Percentiles rank a stretch among this genome's conserved stretches.
Evolutionary conservation across 306 rosid genomes (phyloP).

Genomic region (Acacia melanoxylon): DNA sequence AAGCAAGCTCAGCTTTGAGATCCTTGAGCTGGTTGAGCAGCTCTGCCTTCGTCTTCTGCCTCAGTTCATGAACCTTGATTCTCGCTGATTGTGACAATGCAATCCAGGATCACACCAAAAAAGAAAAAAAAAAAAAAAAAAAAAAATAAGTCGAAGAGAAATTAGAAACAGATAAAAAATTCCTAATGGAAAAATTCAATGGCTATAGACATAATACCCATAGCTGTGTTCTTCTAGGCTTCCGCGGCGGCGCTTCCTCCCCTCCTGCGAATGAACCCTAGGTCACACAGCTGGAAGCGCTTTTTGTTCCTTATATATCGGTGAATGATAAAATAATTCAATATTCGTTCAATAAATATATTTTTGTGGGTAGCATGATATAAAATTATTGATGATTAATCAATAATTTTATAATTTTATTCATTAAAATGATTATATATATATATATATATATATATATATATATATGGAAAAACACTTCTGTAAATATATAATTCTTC

Average conservation of each 20-base stretch:
- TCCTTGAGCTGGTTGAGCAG: conserved; percentile 84
- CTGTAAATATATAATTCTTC: no score
- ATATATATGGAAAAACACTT: no score
- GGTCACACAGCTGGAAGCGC: not conserved
- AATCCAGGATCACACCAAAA: not conserved
- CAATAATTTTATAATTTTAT: no score
- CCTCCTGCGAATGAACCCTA: not conserved
- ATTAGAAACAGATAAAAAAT: not conserved
- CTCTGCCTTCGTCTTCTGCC: conserved; percentile 78
- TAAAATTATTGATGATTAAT: no score
- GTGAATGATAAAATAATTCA: no score
- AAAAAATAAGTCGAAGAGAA: not conserved
- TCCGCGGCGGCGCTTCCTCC: not conserved
- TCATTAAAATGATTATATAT: no score
- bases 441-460: no score
- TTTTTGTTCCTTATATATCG: not conserved
- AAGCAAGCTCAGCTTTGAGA: conserved; percentile 89
- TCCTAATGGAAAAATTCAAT: not conserved
- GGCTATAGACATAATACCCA: not conserved
- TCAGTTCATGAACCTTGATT: conserved; percentile 91
- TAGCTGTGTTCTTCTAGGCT: not conserved
- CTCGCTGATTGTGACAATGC: conserved; percentile 54
- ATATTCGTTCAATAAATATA: no score
- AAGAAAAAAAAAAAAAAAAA: not conserved
- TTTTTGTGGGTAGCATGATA: no score